Evolutionary conservation across 495 filamentous ascomycete species (phyloP), one percentile per base, ranked within the genome.

Genomic region (Trichoderma orchidacearum): DNA sequence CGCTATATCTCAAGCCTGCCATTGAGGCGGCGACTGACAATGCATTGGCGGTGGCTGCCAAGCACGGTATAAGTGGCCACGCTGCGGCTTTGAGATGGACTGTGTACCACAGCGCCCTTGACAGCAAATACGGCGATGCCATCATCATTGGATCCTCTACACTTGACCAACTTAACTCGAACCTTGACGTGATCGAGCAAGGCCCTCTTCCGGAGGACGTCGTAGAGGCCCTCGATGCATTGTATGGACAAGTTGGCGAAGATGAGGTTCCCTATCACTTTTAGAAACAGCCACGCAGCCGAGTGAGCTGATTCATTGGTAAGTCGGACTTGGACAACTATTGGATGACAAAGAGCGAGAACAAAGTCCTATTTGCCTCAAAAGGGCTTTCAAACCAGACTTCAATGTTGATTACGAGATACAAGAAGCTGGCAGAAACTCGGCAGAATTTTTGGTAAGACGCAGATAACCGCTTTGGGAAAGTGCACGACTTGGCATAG

Each of bases 241-340:
- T 75, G 4, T 81, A 74, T 71, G 32, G 63, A 56, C 61, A 56
- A 17, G 63, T 70, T n/a, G 72, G 41, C n/a, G 8, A 15, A 17
- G 41, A 48, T 9, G 41, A 48, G 8, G 27, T 48, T 27, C 41
- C 41, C 3, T 48, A 48, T 28, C 21, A 25, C 21, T 48, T 48
- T 23, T 48, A 48, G 21, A 48, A 3, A 15, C 13, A 41, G 7
- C 5, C 21, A 1, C 13, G 4, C n/a, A 8, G 41, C 38, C n/a
- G 18, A 8, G 18, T 6, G 9, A 48, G 8, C n/a, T 23, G 38
- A 25, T n/a, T n/a, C 1, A 48, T 25, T 48, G 2, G 7, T 25
- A 48, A 23, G 9, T 13, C 38, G 0, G 18, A n/a, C n/a, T n/a
- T n/a, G n/a, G n/a, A n/a, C n/a, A n/a, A n/a, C n/a, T n/a, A n/a